Conservation (phyloP, 1,284 basidiomycete species). For the Cryptococcus sp. region DNA sequence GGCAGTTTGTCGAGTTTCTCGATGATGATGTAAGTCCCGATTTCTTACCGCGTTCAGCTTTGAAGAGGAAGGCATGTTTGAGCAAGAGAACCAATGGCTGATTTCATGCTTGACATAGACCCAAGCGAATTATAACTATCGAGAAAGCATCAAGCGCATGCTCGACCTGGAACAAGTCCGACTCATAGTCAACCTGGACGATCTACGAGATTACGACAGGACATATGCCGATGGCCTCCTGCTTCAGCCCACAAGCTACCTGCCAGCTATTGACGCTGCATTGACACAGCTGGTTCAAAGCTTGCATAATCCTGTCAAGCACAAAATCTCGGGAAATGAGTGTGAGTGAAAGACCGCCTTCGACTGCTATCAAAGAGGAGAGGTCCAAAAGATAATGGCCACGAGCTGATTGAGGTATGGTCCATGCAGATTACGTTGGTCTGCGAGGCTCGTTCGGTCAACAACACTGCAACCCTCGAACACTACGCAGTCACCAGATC, state of each 20-base stretch:
- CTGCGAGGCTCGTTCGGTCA: slow-evolving; percentile 98
- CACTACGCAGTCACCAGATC: slow-evolving; percentile 81
- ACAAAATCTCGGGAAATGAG: slow-evolving; percentile 74
- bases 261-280: slow-evolving; percentile 91
- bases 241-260: slow-evolving; percentile 81
- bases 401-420: slow-evolving; percentile 4
- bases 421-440: slow-evolving; percentile 68
- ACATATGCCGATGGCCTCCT: slow-evolving; percentile 69
- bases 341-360: slow-evolving; percentile 48
- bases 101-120: slow-evolving; percentile 21
- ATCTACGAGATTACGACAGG: slow-evolving; percentile 90
- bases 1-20: slow-evolving; percentile 85
- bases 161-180: slow-evolving; percentile 80
- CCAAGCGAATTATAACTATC: slow-evolving; percentile 67
- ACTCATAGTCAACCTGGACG: slow-evolving; percentile 94
- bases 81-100: too few relatives aligned
- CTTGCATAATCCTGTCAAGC: slow-evolving; percentile 76
- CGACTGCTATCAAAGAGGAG: neutral
- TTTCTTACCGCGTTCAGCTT: neutral
- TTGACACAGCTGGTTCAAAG: slow-evolving; percentile 73
- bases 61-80: too few relatives aligned
- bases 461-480: slow-evolving; percentile 95
- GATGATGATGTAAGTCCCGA: slow-evolving; percentile 67
- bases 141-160: slow-evolving; percentile 81
- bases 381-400: neutral